Evolutionary conservation across 306 rosid species (phyloP).

Genomic region (Carpinus viminea): DNA sequence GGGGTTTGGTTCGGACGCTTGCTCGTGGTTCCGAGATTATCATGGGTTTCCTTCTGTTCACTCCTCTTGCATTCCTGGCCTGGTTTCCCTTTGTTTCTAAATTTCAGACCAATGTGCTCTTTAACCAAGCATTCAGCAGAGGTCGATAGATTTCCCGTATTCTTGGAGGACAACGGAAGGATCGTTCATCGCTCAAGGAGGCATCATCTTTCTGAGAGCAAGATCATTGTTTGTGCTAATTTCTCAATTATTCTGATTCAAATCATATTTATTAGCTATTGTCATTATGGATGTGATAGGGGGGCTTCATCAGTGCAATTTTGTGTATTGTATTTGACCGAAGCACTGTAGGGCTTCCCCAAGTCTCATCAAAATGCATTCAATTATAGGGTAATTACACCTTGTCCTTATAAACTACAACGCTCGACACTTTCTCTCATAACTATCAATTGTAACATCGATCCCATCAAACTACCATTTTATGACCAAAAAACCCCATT

Average conservation of each 20-base stretch:
- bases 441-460: no score
- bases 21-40: constrained; percentile 88
- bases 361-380: neutral
- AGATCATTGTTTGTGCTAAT: neutral
- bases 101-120: constrained; percentile 95
- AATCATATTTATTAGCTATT: constrained; percentile 4
- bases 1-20: constrained; percentile 83
- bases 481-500: no score
- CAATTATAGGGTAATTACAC: no score
- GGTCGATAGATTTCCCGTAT: constrained; percentile 90
- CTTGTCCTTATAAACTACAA: no score
- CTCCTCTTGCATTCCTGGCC: constrained; percentile 90
- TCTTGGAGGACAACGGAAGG: constrained; percentile 93
- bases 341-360: neutral
- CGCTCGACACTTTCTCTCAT: no score
- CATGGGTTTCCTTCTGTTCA: constrained; percentile 87
- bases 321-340: constrained; percentile 15
- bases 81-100: constrained; percentile 98
- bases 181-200: constrained; percentile 75
- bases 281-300: constrained; percentile 17
- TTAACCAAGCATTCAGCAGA: constrained; percentile 94
- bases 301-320: constrained; percentile 25
- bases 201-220: constrained; percentile 38
- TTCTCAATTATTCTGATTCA: neutral
- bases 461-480: no score